Base-by-base conservation (phyloP, 2,329 filamentous ascomycete genomes). In the Scedosporium boydii region DNA sequence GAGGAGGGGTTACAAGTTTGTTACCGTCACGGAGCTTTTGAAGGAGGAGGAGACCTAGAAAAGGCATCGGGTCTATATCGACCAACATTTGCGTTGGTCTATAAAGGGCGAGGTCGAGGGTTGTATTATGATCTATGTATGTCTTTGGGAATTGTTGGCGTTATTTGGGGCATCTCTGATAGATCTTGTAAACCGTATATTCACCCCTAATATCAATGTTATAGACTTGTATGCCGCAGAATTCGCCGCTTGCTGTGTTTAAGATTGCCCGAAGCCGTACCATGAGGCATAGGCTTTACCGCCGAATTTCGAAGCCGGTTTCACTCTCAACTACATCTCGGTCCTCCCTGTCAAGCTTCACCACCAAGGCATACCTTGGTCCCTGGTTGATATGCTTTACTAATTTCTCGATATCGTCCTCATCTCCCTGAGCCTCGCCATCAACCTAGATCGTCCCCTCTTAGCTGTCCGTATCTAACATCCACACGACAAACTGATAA, bases 341-440 rank as follows among this genome's bases (percentile, higher is more conserved):
- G 0, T 88, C 83, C 64, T 86, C 83, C 65, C 86, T 85, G 65
- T 93, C 87, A 6, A 96, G 76, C 68, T 87, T 87, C 44, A 86
- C 85, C 0, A 98, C 93, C 26, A 82, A 82, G 1, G 93, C 87
- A 62, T 84, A 80, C 1, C 80, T 77, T 0, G 93, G 93, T 0
- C 93, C 93, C 60, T 85, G 82, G 69, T 91, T 82, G 57, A 97
- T 77, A 65, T 91, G 86, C 67, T 88, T 84, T 42, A 96, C 76
- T 66, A 97, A 88, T 62, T 85, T 82, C 60, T 85, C 75, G 27
- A 98, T 72, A 2, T 81, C 75, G 0, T 85, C 81, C 1, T 86
- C 80, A 1, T 83, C 79, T 34, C 91, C 93, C 72, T 98, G 93
- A 4, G 88, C 92, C 76, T 97, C 93, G 27, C 93, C 93, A 70